A percentile compares a stretch with the other conserved stretches of the same genome.
phyloP scores from a whole-genome alignment of 306 rosid species.

The Alnus glutinosa region DNA sequence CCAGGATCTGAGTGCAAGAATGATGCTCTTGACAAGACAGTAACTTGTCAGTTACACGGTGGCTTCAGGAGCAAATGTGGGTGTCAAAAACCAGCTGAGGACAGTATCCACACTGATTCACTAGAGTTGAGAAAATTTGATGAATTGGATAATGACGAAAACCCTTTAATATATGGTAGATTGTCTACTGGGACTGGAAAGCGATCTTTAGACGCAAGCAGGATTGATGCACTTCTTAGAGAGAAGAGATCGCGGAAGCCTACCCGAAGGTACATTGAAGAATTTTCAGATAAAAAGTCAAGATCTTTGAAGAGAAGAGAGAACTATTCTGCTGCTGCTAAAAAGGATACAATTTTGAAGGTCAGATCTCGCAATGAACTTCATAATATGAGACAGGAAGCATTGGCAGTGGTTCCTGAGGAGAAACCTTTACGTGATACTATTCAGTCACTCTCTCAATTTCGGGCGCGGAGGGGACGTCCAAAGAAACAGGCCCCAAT shows the following conservation, averaged over 20 bases:
- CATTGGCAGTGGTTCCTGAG: conserved; percentile 45
- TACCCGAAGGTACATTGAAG: conserved; percentile 78
- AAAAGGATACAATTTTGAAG: conserved; percentile 34
- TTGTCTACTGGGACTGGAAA: conserved; percentile 45
- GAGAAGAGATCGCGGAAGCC: conserved; percentile 81
- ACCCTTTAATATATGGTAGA: conserved; percentile 37
- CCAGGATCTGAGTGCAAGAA: conserved; percentile 60
- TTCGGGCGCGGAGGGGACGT: conserved; percentile 40
- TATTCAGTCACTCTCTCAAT: conserved; percentile 46
- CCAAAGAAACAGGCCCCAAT: conserved; percentile 60
- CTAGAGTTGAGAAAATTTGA: conserved; percentile 39
- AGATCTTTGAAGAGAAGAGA: conserved; percentile 44
- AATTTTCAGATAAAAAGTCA: conserved; percentile 48
- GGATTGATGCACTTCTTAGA: conserved; percentile 40
- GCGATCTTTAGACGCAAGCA: conserved; percentile 41
- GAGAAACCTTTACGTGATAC: conserved; percentile 44
- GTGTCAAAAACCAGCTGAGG: conserved; percentile 48
- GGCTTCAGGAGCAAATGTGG: conserved; percentile 47
- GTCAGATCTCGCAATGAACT: conserved; percentile 38
- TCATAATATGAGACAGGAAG: conserved; percentile 35
- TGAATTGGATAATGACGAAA: conserved; percentile 45
- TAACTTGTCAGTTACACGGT: conserved; percentile 40
- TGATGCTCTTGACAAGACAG: conserved; percentile 44
- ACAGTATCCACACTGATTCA: conserved; percentile 43
- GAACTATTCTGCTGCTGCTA: conserved; percentile 39